Evolutionary conservation across 129 eudicot species (phyloP), one percentile per base, ranked within the genome.

Genomic region (Helianthus annuus): DNA sequence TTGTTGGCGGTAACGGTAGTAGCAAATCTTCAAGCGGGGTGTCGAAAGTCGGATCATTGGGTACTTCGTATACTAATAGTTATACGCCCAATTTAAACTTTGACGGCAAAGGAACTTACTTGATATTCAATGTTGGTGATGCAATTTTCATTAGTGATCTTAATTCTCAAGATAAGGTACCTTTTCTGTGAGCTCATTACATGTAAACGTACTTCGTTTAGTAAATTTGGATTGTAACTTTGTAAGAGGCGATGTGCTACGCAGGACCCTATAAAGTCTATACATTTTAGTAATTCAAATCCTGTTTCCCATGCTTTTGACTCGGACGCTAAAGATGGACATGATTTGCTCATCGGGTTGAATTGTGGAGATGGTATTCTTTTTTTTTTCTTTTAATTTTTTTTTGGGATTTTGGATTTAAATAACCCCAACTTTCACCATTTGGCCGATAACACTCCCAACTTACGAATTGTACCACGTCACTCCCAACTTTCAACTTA

Each of bases 91-190:
- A 80, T 74, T 78, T 82, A 1, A 93, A 87, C 75, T 89, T 87
- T 49, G 98, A 93, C 75, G 96, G 92, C 7, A 93, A 89, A 77
- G 98, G 98, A 62, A 93, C 92, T 70, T 93, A 89, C 74, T 80
- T 93, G 88, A 79, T 93, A 73, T 93, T 93, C 78, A 93, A 93
- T 65, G 95, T 93, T 4, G 96, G 96, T 27, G 98, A 93, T 77
- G 83, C 97, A 16, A 79, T 93, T 70, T 93, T 87, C 77, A 77
- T 93, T 22, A 89, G 96, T 71, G 96, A 89, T 69, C 84, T 93
- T 76, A 93, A 89, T 84, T 89, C 98, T 80, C 95, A 79, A 40
- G 98, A 93, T 77, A 93, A 93, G 98, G 98, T 93, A 85, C 44
- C 22, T 83, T 55, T n/a, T 7, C 46, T 16, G 46, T 64, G 63